These are phyloP conservation scores for Trichosporon ovoides DNA, from an alignment of 1,284 basidiomycete genomes.

Conservation along the genomic window DNA sequence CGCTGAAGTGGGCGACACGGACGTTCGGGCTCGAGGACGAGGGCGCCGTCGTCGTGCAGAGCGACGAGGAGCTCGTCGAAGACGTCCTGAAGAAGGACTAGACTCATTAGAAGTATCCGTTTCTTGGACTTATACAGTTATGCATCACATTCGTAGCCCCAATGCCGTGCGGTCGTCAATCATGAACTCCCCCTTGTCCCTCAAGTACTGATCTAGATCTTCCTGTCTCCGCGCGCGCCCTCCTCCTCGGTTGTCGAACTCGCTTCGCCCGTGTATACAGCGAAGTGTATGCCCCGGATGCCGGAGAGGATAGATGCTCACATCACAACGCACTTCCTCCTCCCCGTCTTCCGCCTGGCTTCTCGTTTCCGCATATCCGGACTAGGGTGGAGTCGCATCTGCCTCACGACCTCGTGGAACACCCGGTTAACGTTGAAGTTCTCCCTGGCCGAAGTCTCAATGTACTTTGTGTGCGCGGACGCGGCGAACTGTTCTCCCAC, in stretches of 20 bases:
- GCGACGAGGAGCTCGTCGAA: not conserved
- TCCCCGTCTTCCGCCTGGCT: not conserved
- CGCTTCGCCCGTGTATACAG: too few relatives aligned
- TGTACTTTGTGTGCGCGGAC: conserved; percentile 26
- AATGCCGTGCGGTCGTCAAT: too few relatives aligned
- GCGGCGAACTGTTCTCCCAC: conserved; percentile 25
- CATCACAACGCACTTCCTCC: conserved; percentile 29
- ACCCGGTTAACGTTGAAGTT: conserved; percentile 22
- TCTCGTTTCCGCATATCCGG: not conserved
- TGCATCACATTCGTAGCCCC: too few relatives aligned
- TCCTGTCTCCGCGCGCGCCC: too few relatives aligned
- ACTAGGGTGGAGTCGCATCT: conserved; percentile 19
- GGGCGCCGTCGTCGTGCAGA: not conserved
- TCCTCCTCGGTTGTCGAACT: too few relatives aligned
- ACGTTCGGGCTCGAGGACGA: conserved; percentile 31
- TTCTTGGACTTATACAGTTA: too few relatives aligned
- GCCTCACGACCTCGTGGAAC: conserved; percentile 29
- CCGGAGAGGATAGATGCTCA: too few relatives aligned
- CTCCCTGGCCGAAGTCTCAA: conserved; percentile 27
- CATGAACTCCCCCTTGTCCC: not conserved
- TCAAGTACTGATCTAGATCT: too few relatives aligned
- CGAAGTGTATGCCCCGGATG: too few relatives aligned
- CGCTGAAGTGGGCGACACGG: conserved; percentile 60
- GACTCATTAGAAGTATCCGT: not conserved
- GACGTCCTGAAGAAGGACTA: not conserved